A percentile compares a stretch with the other conserved stretches of the same genome.
Conservation (phyloP, 2,329 filamentous ascomycete species). For the Stagonosporopsis tanaceti region DNA sequence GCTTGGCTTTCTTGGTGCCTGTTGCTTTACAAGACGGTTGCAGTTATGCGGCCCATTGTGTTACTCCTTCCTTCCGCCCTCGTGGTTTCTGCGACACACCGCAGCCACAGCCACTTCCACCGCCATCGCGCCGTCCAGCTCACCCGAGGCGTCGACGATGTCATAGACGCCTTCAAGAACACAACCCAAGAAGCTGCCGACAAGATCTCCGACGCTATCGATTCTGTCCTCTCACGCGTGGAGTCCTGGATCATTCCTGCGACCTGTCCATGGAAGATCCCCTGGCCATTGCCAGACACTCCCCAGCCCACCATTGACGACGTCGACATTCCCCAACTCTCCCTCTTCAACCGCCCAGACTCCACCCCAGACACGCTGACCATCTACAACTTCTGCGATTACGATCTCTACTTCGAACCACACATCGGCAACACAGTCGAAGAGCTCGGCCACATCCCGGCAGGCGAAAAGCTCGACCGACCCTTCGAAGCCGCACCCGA, state of each 20-base stretch:
- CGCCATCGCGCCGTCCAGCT: slow-evolving; percentile 3
- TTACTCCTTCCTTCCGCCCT: slow-evolving; percentile 9
- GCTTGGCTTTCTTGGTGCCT: not conserved
- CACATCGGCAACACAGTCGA: slow-evolving; percentile 9
- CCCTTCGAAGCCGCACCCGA: slow-evolving; percentile 17
- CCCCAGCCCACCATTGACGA: slow-evolving; percentile 21
- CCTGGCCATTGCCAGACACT: slow-evolving; percentile 22
- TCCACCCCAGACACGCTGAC: slow-evolving; percentile 21
- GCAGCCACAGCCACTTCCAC: slow-evolving; percentile 11
- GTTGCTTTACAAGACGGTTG: not conserved
- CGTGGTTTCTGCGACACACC: slow-evolving; percentile 4
- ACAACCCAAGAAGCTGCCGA: slow-evolving; percentile 8
- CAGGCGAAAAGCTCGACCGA: slow-evolving; percentile 12
- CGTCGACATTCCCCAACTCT: slow-evolving; percentile 20
- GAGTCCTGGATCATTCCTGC: slow-evolving; percentile 17
- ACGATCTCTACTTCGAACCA: slow-evolving; percentile 24
- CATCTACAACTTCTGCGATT: slow-evolving; percentile 30
- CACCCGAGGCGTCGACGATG: slow-evolving; percentile 4
- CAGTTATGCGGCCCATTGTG: slow-evolving; percentile 1
- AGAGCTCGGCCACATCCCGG: slow-evolving; percentile 13
- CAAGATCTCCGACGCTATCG: slow-evolving; percentile 9
- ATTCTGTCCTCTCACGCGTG: slow-evolving; percentile 16
- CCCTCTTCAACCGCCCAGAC: slow-evolving; percentile 19
- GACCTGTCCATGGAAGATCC: slow-evolving; percentile 18
- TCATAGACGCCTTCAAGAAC: slow-evolving; percentile 11